Percentiles rank a stretch among this genome's conserved stretches.
phyloP scores from a whole-genome alignment of 176 grass and related monocot genomes.

The Aechmea fasciata region DNA sequence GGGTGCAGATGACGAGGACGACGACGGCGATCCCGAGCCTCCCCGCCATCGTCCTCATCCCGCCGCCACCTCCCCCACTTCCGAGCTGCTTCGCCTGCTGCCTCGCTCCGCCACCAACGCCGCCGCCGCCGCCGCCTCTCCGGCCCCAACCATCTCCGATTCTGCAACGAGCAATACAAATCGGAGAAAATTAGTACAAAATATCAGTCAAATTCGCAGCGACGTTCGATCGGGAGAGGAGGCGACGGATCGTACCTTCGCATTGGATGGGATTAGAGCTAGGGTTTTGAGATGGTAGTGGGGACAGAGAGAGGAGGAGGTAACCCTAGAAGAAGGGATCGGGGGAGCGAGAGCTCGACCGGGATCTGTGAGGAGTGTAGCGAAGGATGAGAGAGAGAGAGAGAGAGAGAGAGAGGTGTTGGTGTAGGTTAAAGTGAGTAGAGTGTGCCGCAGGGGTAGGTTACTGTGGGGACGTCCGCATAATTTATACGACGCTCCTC shows the following conservation, averaged over 20 bases:
- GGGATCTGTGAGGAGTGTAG: background rate
- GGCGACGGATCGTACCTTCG: background rate
- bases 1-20: conserved; percentile 26
- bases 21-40: conserved; percentile 25
- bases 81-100: conserved; percentile 24
- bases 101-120: conserved; percentile 9
- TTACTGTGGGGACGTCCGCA: background rate
- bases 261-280: background rate
- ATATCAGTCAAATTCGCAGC: background rate
- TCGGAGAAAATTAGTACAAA: background rate
- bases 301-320: background rate
- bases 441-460: background rate
- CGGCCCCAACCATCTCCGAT: conserved; percentile 25
- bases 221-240: background rate
- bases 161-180: conserved; percentile 5
- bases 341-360: background rate
- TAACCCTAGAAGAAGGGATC: background rate
- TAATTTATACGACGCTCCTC: background rate
- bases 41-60: conserved; percentile 26
- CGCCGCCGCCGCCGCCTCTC: conserved; percentile 14
- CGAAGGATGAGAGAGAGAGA: background rate
- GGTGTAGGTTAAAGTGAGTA: background rate
- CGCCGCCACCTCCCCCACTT: conserved; percentile 8
- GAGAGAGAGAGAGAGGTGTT: background rate
- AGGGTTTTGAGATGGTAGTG: background rate